phyloP scores from a whole-genome alignment of 1,139 yeast species.

The Groenewaldozyma sp. region DNA sequence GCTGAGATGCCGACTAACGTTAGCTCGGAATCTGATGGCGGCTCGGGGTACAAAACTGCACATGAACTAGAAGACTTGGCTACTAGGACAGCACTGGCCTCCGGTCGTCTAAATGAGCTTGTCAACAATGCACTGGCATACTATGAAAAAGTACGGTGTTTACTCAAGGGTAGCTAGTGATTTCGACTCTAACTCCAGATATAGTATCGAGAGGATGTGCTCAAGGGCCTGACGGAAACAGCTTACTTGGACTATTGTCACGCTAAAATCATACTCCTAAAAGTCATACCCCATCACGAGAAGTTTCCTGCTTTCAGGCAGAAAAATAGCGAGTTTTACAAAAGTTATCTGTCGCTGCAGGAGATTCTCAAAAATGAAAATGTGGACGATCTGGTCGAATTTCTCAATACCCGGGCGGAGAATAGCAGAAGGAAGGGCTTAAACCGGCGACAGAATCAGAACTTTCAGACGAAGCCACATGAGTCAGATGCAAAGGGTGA shows the following conservation, averaged over 20 bases:
- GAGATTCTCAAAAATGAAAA: slow-evolving; percentile 12
- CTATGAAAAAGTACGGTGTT: slow-evolving; percentile 16
- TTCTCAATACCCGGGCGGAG: slow-evolving; percentile 12
- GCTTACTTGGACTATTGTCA: slow-evolving; percentile 20
- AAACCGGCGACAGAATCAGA: too few species aligned
- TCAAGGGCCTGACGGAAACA: slow-evolving; percentile 19
- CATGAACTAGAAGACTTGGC: slow-evolving; percentile 17
- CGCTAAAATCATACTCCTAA: slow-evolving; percentile 15
- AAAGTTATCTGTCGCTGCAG: slow-evolving; percentile 16
- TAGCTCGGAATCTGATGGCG: neutral
- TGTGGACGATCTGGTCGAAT: slow-evolving; percentile 13
- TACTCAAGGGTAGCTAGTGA: neutral
- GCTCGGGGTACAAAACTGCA: slow-evolving; percentile 10
- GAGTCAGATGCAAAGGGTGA: neutral
- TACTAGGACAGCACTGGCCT: slow-evolving; percentile 15
- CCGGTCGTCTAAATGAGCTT: slow-evolving; percentile 18
- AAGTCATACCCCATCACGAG: slow-evolving; percentile 19
- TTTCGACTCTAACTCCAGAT: neutral
- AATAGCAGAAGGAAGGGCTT: too few species aligned
- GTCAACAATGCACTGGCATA: slow-evolving; percentile 21
- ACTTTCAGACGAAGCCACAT: neutral
- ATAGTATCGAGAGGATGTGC: slow-evolving; percentile 16
- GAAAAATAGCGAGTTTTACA: slow-evolving; percentile 16
- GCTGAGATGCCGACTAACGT: too few species aligned
- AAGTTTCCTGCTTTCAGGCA: slow-evolving; percentile 13